Conservation (phyloP, 108 stramenopile genomes). For the Conticribra guillardii region DNA sequence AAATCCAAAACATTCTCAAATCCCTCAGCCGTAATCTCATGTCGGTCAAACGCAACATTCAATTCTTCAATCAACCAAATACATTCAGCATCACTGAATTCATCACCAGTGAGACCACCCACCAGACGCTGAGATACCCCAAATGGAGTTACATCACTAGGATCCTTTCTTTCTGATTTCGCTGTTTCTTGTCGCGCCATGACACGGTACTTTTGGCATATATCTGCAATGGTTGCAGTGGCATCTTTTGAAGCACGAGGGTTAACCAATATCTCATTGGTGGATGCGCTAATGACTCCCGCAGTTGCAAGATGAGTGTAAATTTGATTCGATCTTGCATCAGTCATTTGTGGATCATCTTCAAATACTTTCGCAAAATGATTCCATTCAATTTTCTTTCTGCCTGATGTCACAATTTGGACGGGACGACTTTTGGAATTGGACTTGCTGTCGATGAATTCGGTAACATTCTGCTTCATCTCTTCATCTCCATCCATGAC, state of each 20-base stretch:
- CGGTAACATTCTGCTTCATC: constrained; percentile 6
- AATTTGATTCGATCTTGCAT: not conserved
- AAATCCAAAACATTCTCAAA: constrained; percentile 37
- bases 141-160: constrained; percentile 19
- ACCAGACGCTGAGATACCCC: constrained; percentile 28
- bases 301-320: constrained; percentile 5
- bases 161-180: constrained; percentile 2
- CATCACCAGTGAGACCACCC: constrained; percentile 20
- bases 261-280: not conserved
- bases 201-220: constrained; percentile 2
- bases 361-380: constrained; percentile 14
- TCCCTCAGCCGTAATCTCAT: constrained; percentile 47
- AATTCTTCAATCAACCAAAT: constrained; percentile 52
- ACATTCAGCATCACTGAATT: constrained; percentile 35
- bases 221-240: constrained; percentile 1
- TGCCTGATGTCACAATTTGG: constrained; percentile 12
- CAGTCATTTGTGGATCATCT: constrained; percentile 20
- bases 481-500: constrained; percentile 38
- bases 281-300: constrained; percentile 2
- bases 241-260: constrained; percentile 1
- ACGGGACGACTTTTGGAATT: no score
- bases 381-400: not conserved
- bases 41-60: constrained; percentile 50
- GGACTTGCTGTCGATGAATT: not conserved
- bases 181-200: constrained; percentile 5